Conservation (phyloP, 129 eudicot species). For the Helichrysum umbraculigerum region DNA sequence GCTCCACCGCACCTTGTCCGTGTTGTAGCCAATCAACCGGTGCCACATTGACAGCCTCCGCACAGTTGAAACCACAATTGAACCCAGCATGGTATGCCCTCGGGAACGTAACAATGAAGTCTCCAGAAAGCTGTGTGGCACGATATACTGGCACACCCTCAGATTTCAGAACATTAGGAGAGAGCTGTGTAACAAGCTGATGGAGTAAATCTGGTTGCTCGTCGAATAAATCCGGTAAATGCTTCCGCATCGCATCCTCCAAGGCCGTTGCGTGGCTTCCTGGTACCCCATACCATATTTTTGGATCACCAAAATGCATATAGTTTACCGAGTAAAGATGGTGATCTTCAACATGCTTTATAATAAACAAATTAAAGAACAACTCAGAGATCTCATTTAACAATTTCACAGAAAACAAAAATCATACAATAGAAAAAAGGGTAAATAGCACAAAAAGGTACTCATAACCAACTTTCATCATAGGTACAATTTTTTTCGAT, state of each 20-base stretch:
- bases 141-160: slow-evolving; percentile 82
- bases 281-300: slow-evolving; percentile 86
- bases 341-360: slow-evolving; percentile 88
- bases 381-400: slow-evolving; percentile 7
- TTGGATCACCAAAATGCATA: slow-evolving; percentile 79
- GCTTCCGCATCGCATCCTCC: slow-evolving; percentile 73
- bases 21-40: slow-evolving; percentile 83
- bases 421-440: neutral
- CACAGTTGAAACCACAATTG: slow-evolving; percentile 86
- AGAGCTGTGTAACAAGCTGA: slow-evolving; percentile 77
- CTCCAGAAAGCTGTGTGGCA: slow-evolving; percentile 63
- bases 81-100: slow-evolving; percentile 89
- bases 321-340: slow-evolving; percentile 79
- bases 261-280: slow-evolving; percentile 66
- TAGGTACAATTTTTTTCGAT: no score
- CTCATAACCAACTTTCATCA: neutral
- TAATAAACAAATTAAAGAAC: slow-evolving; percentile 5
- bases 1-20: slow-evolving; percentile 78
- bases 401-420: neutral
- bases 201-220: slow-evolving; percentile 75
- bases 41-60: slow-evolving; percentile 87
- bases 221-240: slow-evolving; percentile 71
- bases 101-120: slow-evolving; percentile 78
- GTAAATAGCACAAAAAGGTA: neutral
- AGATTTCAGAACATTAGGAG: slow-evolving; percentile 62